A percentile compares a stretch with the other conserved stretches of the same genome.
phyloP scores from a whole-genome alignment of 495 filamentous ascomycete genomes.

The Glonium stellatum region DNA sequence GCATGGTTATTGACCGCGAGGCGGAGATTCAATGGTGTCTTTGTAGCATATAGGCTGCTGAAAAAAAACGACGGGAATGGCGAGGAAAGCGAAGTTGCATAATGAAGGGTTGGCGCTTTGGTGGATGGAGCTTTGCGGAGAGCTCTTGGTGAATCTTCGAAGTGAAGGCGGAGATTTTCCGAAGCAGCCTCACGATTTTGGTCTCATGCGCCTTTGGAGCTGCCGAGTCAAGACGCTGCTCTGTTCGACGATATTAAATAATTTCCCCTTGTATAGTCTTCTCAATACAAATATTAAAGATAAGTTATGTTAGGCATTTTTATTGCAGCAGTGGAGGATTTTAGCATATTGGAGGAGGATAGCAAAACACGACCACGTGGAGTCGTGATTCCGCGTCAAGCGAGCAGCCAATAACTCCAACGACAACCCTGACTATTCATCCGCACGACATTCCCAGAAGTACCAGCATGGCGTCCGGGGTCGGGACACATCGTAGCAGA shows the following conservation, averaged over 20 bases:
- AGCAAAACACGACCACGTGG: neutral
- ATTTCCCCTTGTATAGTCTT: too few relatives aligned
- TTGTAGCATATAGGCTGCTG: neutral
- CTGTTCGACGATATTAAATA: too few relatives aligned
- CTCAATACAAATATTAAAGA: too few relatives aligned
- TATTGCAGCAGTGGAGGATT: too few relatives aligned
- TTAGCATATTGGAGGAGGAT: neutral
- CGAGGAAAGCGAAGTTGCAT: neutral
- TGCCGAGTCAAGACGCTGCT: too few relatives aligned
- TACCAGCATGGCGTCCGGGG: too few relatives aligned
- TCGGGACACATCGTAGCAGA: too few relatives aligned
- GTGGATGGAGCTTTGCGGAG: neutral
- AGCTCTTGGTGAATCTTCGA: neutral
- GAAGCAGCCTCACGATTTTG: too few relatives aligned
- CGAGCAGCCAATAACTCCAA: neutral
- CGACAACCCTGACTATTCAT: neutral
- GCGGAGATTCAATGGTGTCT: neutral
- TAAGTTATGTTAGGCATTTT: too few relatives aligned
- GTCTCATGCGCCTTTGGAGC: too few relatives aligned
- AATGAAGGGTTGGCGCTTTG: neutral
- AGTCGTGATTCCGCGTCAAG: neutral
- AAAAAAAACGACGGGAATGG: neutral
- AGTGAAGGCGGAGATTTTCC: neutral
- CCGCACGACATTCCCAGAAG: too few relatives aligned
- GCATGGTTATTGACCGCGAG: constrained; percentile 7